A percentile compares a stretch with the other conserved stretches of the same genome.
Evolutionary conservation across 2,329 filamentous ascomycete species (phyloP).

Genomic region (Aspergillus aculeatus): DNA sequence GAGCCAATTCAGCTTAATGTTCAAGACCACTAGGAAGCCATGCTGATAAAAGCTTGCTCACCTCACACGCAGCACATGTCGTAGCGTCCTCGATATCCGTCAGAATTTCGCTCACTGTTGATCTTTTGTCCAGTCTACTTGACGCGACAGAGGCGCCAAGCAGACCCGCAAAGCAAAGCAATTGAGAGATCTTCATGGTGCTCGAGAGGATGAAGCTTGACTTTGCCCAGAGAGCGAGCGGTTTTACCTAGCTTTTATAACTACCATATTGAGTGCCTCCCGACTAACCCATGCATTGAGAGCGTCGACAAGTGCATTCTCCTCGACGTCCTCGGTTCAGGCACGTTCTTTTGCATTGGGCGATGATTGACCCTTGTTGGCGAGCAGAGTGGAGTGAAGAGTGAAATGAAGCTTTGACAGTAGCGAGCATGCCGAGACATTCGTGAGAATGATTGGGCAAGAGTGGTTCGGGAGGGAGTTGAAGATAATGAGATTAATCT

Average conservation of each 20-base stretch:
- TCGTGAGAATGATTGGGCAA: neutral
- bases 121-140: constrained; percentile 12
- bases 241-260: neutral
- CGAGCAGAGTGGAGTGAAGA: neutral
- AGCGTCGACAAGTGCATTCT: neutral
- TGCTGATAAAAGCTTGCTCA: constrained; percentile 6
- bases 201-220: neutral
- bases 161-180: constrained; percentile 4
- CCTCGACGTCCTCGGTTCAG: neutral
- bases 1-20: neutral
- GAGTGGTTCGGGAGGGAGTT: neutral
- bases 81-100: constrained; percentile 29
- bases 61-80: constrained; percentile 31
- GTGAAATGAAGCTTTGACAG: neutral
- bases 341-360: constrained; percentile 1
- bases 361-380: constrained; percentile 2
- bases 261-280: neutral
- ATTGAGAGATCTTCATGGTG: neutral
- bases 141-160: constrained; percentile 10
- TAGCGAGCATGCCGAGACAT: constrained; percentile 1
- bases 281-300: no score
- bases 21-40: no score
- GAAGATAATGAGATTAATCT: constrained; percentile 1
- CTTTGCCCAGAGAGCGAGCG: neutral
- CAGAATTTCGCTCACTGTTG: constrained; percentile 23